A percentile compares a stretch with the other conserved stretches of the same genome.
phyloP scores from a whole-genome alignment of 2,329 filamentous ascomycete species.

The Ceratocystis colombiana region DNA sequence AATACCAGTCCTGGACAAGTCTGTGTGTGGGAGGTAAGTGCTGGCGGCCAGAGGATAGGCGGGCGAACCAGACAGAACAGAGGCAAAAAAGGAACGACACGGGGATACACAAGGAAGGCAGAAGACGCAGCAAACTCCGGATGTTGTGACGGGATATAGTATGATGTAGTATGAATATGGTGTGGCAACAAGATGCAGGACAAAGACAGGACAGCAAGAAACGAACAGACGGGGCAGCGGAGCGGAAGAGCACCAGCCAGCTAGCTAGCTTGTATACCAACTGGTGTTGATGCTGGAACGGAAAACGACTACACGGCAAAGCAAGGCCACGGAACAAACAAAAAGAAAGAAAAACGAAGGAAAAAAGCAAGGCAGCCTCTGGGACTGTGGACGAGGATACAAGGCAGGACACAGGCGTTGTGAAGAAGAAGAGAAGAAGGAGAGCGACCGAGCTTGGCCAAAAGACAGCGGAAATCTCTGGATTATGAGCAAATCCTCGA shows the following conservation, averaged over 20 bases:
- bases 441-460: neutral
- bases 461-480: slow-evolving; percentile 14
- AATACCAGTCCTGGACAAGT: too few relatives aligned
- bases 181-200: neutral
- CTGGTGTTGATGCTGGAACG: neutral
- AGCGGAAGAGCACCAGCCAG: neutral
- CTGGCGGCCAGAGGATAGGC: neutral
- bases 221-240: neutral
- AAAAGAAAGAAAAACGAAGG: neutral
- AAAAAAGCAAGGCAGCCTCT: neutral
- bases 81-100: neutral
- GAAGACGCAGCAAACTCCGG: neutral
- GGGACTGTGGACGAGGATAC: neutral
- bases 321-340: neutral
- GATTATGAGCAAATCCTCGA: slow-evolving; percentile 8
- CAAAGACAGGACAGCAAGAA: neutral
- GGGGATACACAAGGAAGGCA: neutral
- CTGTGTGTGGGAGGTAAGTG: too few relatives aligned
- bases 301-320: neutral
- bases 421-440: neutral
- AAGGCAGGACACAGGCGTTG: neutral
- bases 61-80: neutral
- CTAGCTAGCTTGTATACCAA: neutral
- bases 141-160: neutral
- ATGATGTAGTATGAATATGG: neutral